Base-by-base conservation (phyloP, 352 stramenopile species). In the Pythium rishiriense region DNA sequence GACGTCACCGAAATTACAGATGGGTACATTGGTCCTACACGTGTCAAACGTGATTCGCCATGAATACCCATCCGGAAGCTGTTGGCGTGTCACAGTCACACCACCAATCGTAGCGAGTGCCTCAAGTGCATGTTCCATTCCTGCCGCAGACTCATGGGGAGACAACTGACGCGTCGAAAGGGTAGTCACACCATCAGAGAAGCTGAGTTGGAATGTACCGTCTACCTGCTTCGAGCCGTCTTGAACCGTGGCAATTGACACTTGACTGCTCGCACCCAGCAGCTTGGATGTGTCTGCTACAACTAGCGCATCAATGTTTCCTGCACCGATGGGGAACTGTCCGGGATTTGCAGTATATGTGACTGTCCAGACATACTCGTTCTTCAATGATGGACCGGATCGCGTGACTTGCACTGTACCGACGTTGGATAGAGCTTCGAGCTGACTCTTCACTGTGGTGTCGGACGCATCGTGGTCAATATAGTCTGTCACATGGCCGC, bases 401-500 rank as follows among this genome's bases (percentile, higher is more conserved):
- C 92, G 90, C 31, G 71, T 73, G 14, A 99, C 96, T 24, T 75
- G 65, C 1, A 99, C 95, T 3, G 76, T 87, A 6, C 94, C 96
- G 25, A 99, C 68, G 64, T 98, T 98, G 1, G 93, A 89, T 22
- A 99, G 74, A n/a, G 76, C 79, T 70, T 98, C 91, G 1, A 99
- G 69, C 39, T 78, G 77, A 37, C 75, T 82, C 68, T 98, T 97
- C 47, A 99, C 72, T 0, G 87, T 95, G 47, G 90, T 93, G 46
- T 98, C 90, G 1, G 93, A 96, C 9, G 91, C 87, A 62, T 99
- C 97, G 66, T 95, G 96, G 35, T 89, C 72, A 56, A 99, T 98
- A 1, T 19, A 51, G 4, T 87, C 79, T 10, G 95, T 98, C 0
- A 75, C 79, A 64, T 98, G 86, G 0, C 92, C 93, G 5, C 93